Evolutionary conservation across 1,284 basidiomycete genomes (phyloP).

Genomic region (Prillingera fragicola): DNA sequence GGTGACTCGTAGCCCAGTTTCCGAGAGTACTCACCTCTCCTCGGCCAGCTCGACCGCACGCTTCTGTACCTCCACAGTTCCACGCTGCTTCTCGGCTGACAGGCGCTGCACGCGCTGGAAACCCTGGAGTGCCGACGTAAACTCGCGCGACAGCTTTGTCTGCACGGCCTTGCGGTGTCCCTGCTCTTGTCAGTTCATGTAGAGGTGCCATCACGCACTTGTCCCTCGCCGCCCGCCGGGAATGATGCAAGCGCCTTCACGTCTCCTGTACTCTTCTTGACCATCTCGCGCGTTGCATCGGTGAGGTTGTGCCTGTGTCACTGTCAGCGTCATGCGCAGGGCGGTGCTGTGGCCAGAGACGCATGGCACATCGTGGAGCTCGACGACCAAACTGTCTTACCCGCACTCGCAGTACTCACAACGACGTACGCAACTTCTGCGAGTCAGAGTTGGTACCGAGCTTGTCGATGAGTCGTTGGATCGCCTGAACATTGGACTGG

Average conservation of each 20-base stretch:
- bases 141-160: slow-evolving; percentile 87
- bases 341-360: no score
- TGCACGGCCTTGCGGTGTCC: slow-evolving; percentile 52
- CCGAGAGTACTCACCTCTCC: slow-evolving; percentile 21
- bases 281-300: slow-evolving; percentile 87
- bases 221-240: slow-evolving; percentile 51
- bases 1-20: slow-evolving; percentile 3
- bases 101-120: slow-evolving; percentile 89
- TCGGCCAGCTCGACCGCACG: slow-evolving; percentile 38
- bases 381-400: no score
- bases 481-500: slow-evolving; percentile 92
- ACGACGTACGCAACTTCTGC: slow-evolving; percentile 55
- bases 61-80: slow-evolving; percentile 65
- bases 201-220: slow-evolving; percentile 4
- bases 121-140: slow-evolving; percentile 77
- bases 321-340: slow-evolving; percentile 7
- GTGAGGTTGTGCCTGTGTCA: slow-evolving; percentile 63
- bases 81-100: slow-evolving; percentile 78
- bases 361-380: no score
- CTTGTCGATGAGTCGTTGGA: slow-evolving; percentile 85
- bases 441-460: slow-evolving; percentile 74
- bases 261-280: slow-evolving; percentile 87
- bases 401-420: no score
- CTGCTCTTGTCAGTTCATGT: slow-evolving; percentile 8
- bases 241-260: slow-evolving; percentile 75